Percentiles rank a stretch among this genome's conserved stretches.
Conservation (phyloP, 2,329 filamentous ascomycete genomes). For the Botrytis porri region DNA sequence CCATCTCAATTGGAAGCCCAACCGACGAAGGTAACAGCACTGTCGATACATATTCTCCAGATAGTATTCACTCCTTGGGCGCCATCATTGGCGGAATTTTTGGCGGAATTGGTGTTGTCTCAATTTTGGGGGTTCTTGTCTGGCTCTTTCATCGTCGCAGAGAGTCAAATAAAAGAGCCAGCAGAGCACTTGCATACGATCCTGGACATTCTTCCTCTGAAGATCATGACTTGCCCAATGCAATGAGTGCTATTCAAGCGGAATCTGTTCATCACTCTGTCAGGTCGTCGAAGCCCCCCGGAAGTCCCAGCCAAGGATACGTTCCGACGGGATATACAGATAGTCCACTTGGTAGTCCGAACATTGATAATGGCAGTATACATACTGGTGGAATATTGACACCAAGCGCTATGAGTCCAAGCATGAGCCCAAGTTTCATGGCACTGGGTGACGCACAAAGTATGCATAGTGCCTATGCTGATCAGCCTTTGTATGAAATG, state of each 20-base stretch:
- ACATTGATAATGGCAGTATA: background rate
- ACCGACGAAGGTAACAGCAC: background rate
- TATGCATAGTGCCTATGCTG: background rate
- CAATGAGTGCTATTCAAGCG: background rate
- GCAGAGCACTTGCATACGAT: conserved; percentile 12
- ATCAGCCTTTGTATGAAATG: background rate
- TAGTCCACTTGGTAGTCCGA: background rate
- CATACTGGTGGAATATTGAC: background rate
- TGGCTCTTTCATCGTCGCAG: background rate
- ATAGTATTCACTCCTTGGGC: background rate
- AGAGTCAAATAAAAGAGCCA: background rate
- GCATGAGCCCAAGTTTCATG: background rate
- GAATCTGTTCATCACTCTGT: background rate
- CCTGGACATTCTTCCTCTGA: background rate
- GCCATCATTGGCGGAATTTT: background rate
- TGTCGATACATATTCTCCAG: background rate
- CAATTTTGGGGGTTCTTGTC: background rate
- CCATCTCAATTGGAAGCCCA: background rate
- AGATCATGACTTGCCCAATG: background rate
- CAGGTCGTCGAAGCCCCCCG: background rate
- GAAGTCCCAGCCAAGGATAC: background rate
- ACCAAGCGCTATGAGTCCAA: background rate
- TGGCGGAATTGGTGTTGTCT: background rate
- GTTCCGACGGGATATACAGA: background rate
- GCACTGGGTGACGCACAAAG: background rate